A percentile compares a stretch with the other conserved stretches of the same genome.
Conservation (phyloP, 768 basidiomycete genomes). For the Macrocybe gigantea region DNA sequence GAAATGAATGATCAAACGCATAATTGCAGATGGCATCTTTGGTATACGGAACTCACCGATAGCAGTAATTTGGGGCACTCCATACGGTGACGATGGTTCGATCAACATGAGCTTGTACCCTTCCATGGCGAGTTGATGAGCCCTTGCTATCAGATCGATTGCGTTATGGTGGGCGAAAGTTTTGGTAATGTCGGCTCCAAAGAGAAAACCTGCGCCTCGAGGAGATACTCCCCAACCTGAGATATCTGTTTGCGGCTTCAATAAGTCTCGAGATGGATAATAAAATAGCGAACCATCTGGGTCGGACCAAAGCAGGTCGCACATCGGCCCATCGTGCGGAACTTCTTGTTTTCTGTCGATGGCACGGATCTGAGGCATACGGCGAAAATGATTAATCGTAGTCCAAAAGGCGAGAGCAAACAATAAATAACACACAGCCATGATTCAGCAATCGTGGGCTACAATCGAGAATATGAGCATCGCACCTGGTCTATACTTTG, state of each 20-base stretch:
- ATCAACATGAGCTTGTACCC: conserved; percentile 97
- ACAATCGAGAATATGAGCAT: neutral
- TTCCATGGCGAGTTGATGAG: conserved; percentile 98
- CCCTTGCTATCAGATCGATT: conserved; percentile 92
- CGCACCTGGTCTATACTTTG: conserved; percentile 84
- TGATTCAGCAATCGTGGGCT: neutral
- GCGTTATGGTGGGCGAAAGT: conserved; percentile 86
- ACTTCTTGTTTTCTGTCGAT: conserved; percentile 98
- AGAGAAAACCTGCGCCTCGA: conserved; percentile 94
- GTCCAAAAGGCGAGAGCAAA: conserved; percentile 14
- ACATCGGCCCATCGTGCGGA: conserved; percentile 98
- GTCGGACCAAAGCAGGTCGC: conserved; percentile 98
- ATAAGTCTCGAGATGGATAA: conserved; percentile 1
- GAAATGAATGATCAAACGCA: conserved; percentile 2
- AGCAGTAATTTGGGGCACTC: conserved; percentile 98
- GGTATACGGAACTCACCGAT: conserved; percentile 54
- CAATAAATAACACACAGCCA: neutral
- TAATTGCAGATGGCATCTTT: no score
- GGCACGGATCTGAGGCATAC: conserved; percentile 64
- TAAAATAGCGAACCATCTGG: conserved; percentile 69
- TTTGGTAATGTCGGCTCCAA: conserved; percentile 90
- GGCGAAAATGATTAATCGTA: conserved; percentile 1
- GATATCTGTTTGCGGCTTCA: conserved; percentile 51
- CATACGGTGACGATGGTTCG: conserved; percentile 93
- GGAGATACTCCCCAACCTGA: conserved; percentile 95